Percentiles rank a stretch among this genome's conserved stretches.
Conservation (phyloP, 306 rosid genomes). For the Acacia melanoxylon region DNA sequence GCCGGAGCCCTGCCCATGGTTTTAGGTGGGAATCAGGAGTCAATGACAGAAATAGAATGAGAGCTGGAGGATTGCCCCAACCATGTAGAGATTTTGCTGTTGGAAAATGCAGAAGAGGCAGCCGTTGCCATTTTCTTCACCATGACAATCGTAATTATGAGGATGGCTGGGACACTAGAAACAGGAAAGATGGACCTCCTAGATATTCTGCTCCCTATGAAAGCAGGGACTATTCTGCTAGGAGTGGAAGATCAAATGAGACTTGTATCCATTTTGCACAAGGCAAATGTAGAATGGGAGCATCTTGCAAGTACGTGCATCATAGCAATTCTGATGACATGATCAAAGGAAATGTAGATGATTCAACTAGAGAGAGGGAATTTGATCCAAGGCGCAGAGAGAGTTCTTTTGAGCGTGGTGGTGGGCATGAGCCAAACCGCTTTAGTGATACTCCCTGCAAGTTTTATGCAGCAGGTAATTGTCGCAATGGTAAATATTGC, state of each 20-base stretch:
- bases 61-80: conserved; percentile 60
- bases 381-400: conserved; percentile 70
- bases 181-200: conserved; percentile 67
- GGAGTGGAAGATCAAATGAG: conserved; percentile 64
- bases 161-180: conserved; percentile 75
- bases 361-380: conserved; percentile 67
- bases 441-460: conserved; percentile 67
- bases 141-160: conserved; percentile 62
- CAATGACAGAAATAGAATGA: conserved; percentile 66
- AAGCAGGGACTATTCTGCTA: conserved; percentile 52
- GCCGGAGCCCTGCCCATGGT: conserved; percentile 57
- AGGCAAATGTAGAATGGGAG: conserved; percentile 84
- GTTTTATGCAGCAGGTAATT: conserved; percentile 81
- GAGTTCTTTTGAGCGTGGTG: conserved; percentile 63
- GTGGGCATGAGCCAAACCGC: conserved; percentile 57
- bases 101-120: conserved; percentile 93
- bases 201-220: conserved; percentile 57
- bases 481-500: conserved; percentile 89
- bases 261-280: conserved; percentile 64
- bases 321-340: conserved; percentile 67
- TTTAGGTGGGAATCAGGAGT: conserved; percentile 65
- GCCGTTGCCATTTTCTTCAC: conserved; percentile 73
- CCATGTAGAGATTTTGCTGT: conserved; percentile 74
- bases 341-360: conserved; percentile 55
- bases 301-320: conserved; percentile 78